These are phyloP conservation scores for Kodamaea sagamina DNA, from an alignment of 805 yeast genomes.

Conservation along the genomic window DNA sequence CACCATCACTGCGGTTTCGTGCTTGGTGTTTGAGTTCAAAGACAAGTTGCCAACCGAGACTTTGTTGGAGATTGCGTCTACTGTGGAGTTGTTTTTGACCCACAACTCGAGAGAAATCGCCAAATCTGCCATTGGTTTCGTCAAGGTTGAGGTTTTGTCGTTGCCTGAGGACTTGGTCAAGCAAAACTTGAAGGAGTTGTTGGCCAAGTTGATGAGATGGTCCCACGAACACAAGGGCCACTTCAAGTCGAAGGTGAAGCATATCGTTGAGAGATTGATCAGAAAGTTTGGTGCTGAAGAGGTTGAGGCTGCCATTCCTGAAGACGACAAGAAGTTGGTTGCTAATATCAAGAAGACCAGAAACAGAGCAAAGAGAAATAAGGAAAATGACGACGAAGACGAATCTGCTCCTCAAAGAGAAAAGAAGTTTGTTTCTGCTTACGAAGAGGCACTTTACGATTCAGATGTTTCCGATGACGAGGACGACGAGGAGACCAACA, in stretches of 20 bases:
- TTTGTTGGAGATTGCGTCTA: constrained; percentile 74
- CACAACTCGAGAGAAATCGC: constrained; percentile 92
- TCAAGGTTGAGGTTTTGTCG: constrained; percentile 82
- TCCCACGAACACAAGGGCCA: constrained; percentile 96
- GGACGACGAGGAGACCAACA: constrained; percentile 50
- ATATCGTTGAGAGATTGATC: constrained; percentile 85
- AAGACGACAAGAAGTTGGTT: constrained; percentile 80
- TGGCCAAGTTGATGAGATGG: constrained; percentile 81
- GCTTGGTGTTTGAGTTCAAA: constrained; percentile 84
- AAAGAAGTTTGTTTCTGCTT: constrained; percentile 75
- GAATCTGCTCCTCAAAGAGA: constrained; percentile 28
- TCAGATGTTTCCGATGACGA: constrained; percentile 62
- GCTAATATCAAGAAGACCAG: constrained; percentile 83
- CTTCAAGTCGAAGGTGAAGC: constrained; percentile 90
- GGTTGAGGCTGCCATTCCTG: constrained; percentile 85
- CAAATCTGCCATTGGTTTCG: constrained; percentile 90
- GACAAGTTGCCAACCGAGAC: constrained; percentile 59
- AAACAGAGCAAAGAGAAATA: constrained; percentile 80
- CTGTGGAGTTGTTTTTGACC: constrained; percentile 86
- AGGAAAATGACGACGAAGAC: constrained; percentile 45
- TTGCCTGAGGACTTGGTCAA: constrained; percentile 77
- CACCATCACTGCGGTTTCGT: constrained; percentile 81
- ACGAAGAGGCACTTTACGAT: constrained; percentile 88
- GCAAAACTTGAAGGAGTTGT: constrained; percentile 62
- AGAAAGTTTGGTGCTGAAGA: constrained; percentile 88